These are phyloP conservation scores for Colletotrichum viniferum DNA, from an alignment of 2,329 filamentous ascomycete genomes.

Conservation along the genomic window DNA sequence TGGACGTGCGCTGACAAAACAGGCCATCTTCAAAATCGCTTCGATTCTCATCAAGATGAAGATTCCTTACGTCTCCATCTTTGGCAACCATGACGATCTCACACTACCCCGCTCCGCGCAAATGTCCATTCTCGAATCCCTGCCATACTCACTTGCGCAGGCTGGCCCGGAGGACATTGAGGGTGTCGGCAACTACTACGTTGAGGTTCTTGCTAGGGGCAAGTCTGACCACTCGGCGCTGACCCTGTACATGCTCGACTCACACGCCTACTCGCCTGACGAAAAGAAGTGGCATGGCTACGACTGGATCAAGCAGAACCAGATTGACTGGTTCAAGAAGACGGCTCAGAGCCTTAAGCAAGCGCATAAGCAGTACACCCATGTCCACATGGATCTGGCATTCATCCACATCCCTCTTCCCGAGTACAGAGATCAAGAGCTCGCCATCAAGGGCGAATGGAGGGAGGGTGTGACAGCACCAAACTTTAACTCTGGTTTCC, in stretches of 20 bases:
- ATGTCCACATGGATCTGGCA: conserved; percentile 92
- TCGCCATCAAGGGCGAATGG: conserved; percentile 72
- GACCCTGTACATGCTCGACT: conserved; percentile 94
- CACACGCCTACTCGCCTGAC: conserved; percentile 89
- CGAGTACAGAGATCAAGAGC: conserved; percentile 73
- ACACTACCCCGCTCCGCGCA: conserved; percentile 72
- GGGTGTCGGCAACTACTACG: conserved; percentile 92
- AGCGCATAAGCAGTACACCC: conserved; percentile 82
- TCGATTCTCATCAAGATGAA: conserved; percentile 83
- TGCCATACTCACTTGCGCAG: conserved; percentile 88
- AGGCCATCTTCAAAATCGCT: conserved; percentile 93
- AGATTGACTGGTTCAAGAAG: conserved; percentile 92
- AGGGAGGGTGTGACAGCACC: conserved; percentile 88
- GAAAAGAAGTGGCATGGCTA: conserved; percentile 90
- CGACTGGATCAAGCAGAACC: conserved; percentile 93
- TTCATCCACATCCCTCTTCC: conserved; percentile 98
- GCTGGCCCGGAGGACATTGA: conserved; percentile 84
- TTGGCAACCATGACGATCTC: conserved; percentile 97
- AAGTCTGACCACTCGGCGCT: conserved; percentile 85
- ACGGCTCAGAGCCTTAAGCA: conserved; percentile 77
- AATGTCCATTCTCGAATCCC: conserved; percentile 84
- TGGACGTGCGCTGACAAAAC: background rate
- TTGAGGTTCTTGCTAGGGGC: conserved; percentile 85
- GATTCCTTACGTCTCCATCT: conserved; percentile 92
- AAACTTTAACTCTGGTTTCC: conserved; percentile 89